Evolutionary conservation across 2,329 filamentous ascomycete species (phyloP), one percentile per base, ranked within the genome.

Genomic region (Trichoderma gracile): DNA sequence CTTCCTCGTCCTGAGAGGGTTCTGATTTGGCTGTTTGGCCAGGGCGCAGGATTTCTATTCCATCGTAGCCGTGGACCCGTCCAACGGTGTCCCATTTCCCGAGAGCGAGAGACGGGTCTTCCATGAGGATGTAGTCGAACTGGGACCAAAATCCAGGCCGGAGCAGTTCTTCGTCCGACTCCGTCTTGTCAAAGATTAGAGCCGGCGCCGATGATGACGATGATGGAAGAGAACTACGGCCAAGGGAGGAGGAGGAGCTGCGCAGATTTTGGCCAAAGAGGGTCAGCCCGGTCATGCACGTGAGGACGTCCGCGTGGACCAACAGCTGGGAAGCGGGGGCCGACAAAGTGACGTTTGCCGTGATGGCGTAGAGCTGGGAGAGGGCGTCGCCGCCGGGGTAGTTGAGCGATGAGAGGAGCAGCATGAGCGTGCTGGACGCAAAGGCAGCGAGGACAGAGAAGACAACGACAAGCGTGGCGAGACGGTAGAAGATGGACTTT

Each of bases 301-400:
- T 84, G 12, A 87, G 78, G 14, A 89, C 85, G 70, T 90, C 88
- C 53, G 87, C 85, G 71, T 90, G 88, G 47, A 88, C 80, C 45
- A 71, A 70, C 14, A 83, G 75, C 6, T 66, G 56, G 25, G 30
- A 33, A 33, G n/a, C n/a, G n/a, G 68, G 30, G n/a, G 71, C 58
- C 19, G 69, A 64, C 8, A 72, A 33, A 9, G 68, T 66, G 43
- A 72, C 66, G 25, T 68, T 65, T 33, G 66, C 59, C 56, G 75
- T 67, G 27, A 78, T 69, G 53, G 68, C 67, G 65, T 83, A 80
- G 45, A 89, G 78, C 50, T 82, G 79, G 9, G 76, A 69, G 23
- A 98, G 81, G 2, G 93, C 95, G 65, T 91, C 86, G 23, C 92
- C 95, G 54, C 95, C 95, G 1, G 95, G 95, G 73, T 99, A 99